Conservation (phyloP, 2,329 filamentous ascomycete species). For the Pseudogymnoascus sp. region DNA sequence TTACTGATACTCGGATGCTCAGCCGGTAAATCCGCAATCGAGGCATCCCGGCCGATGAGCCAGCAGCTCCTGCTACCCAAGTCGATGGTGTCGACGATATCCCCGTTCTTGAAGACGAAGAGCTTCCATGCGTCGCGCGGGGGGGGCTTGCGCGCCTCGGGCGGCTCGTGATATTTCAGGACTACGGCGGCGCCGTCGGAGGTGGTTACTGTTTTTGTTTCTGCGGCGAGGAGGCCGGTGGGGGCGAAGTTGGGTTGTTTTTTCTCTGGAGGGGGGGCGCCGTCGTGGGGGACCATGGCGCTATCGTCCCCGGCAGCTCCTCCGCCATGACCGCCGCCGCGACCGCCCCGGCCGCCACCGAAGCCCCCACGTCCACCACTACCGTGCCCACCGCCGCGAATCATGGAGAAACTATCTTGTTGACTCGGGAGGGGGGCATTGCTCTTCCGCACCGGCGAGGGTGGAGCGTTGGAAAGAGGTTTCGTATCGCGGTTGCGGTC, state of each 20-base stretch:
- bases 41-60: slow-evolving; percentile 73
- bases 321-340: not conserved
- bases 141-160: slow-evolving; percentile 83
- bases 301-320: not conserved
- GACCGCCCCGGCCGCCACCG: not conserved
- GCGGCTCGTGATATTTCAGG: slow-evolving; percentile 92
- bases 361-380: not conserved
- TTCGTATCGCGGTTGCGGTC: slow-evolving; percentile 9
- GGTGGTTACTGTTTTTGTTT: slow-evolving; percentile 69
- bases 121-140: slow-evolving; percentile 74
- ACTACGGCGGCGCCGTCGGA: slow-evolving; percentile 65
- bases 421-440: slow-evolving; percentile 51
- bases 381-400: slow-evolving; percentile 30
- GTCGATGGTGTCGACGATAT: slow-evolving; percentile 73
- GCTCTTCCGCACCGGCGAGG: slow-evolving; percentile 19
- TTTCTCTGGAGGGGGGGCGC: slow-evolving; percentile 51
- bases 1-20: slow-evolving; percentile 92
- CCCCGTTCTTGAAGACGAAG: slow-evolving; percentile 81
- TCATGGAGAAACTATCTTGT: slow-evolving; percentile 48
- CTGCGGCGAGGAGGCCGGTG: slow-evolving; percentile 76
- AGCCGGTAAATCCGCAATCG: slow-evolving; percentile 73
- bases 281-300: slow-evolving; percentile 22
- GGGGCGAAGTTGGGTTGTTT: slow-evolving; percentile 81
- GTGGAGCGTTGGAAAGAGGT: slow-evolving; percentile 17
- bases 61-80: slow-evolving; percentile 74